Evolutionary conservation across 2,329 filamentous ascomycete genomes (phyloP).

Genomic region (Aspergillus arachidicola): DNA sequence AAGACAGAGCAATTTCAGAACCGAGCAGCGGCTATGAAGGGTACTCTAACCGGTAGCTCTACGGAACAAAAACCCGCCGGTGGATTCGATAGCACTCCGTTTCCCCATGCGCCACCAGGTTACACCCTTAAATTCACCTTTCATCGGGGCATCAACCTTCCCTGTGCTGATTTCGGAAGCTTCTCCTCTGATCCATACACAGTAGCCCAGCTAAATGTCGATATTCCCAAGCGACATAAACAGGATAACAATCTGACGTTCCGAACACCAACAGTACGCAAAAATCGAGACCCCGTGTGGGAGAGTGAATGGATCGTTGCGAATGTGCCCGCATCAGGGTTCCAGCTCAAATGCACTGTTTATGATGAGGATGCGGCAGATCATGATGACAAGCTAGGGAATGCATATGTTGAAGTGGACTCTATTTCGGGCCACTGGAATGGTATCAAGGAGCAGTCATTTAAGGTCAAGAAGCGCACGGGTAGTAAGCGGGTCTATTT

Average conservation of each 20-base stretch:
- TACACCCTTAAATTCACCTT: conserved; percentile 87
- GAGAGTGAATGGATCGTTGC: conserved; percentile 84
- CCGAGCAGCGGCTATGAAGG: conserved; percentile 32
- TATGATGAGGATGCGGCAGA: conserved; percentile 90
- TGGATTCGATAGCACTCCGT: conserved; percentile 77
- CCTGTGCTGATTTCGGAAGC: conserved; percentile 76
- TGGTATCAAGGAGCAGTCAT: conserved; percentile 66
- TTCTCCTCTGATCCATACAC: conserved; percentile 84
- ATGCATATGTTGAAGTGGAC: conserved; percentile 71
- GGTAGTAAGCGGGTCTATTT: conserved; percentile 86
- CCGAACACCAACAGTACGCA: conserved; percentile 75
- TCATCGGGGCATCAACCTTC: conserved; percentile 77
- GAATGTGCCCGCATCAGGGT: conserved; percentile 79
- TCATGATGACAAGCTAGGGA: conserved; percentile 84
- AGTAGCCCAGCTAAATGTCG: conserved; percentile 71
- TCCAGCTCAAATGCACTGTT: conserved; percentile 79
- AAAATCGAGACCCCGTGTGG: conserved; percentile 76
- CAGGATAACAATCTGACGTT: conserved; percentile 76
- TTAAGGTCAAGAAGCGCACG: conserved; percentile 73
- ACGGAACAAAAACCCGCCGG: conserved; percentile 60
- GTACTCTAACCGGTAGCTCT: conserved; percentile 11
- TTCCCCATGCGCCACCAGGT: conserved; percentile 73
- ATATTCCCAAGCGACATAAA: conserved; percentile 75
- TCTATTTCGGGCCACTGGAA: conserved; percentile 66
- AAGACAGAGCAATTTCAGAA: conserved; percentile 44